Evolutionary conservation across 192 early-diverging fungal genomes (phyloP), one percentile per base, ranked within the genome.

Genomic region (Backusella parvicylindrica): DNA sequence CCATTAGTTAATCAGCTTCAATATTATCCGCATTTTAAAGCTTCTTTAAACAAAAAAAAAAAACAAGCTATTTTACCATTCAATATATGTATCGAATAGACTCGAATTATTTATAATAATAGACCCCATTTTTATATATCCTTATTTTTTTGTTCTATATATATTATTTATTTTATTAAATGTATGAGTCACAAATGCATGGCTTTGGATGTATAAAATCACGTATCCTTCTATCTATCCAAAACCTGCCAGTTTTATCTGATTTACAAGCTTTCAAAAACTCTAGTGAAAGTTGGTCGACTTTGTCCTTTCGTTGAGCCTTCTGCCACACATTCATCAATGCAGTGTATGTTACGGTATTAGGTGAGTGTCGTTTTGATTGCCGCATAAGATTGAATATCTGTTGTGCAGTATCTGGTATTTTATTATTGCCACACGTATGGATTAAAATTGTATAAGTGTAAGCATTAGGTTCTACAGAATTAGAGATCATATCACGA

Each of bases 401-500:
- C 68, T 77, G 64, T 50, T 76, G 63, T 13, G 81, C 81, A 37
- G 73, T 76, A 32, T 79, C 81, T 37, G 68, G 64, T 37, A 76
- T 56, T 11, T 26, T 64, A 15, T 75, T 36, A 28, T 71, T 47
- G n/a, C 75, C 75, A 36, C 78, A 83, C 5, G 64, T 53, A 49
- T 74, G 64, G 8, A 83, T 79, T 12, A 83, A 43, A 9, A 75
- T 38, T 8, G 74, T 83, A 53, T 83, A 83, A 26, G 81, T 83
- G 38, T 79, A 77, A 16, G 71, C 72, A 68, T 76, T 83, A 1
- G 81, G 81, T 35, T 74, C 60, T 7, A 77, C 15, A 2, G 67
- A 64, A 5, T 72, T 23, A 3, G 53, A 26, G 8, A 83, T 6
- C 81, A 83, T 83, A 6, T 73, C 71, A 12, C 68, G 26, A 43